Conservation (phyloP, 192 early-diverging fungal genomes). For the Entophlyctis helioformis region DNA sequence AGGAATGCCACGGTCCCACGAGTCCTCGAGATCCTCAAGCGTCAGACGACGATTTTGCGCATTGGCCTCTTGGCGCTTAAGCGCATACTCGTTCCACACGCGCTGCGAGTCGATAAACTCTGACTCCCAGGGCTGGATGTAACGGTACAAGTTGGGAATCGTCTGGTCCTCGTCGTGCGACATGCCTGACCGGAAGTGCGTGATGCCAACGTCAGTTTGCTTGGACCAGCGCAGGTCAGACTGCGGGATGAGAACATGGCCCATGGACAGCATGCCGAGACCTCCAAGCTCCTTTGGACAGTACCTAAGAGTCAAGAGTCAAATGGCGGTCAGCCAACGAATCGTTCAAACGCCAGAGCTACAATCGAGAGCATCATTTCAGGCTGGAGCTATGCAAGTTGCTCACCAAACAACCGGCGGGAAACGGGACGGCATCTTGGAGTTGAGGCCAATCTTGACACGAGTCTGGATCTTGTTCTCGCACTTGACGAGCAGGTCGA, state of each 20-base stretch:
- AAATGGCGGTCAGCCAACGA: too few relatives aligned
- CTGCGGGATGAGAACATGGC: constrained; percentile 95
- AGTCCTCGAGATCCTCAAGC: constrained; percentile 96
- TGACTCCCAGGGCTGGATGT: constrained; percentile 97
- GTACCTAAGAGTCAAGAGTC: constrained; percentile 26
- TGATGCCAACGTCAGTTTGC: constrained; percentile 92
- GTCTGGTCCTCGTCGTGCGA: constrained; percentile 92
- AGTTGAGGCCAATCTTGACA: constrained; percentile 98
- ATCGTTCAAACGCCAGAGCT: too few relatives aligned
- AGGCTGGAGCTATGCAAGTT: too few relatives aligned
- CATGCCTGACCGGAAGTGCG: constrained; percentile 98
- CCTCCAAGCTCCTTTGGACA: constrained; percentile 92
- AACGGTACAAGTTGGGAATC: constrained; percentile 95
- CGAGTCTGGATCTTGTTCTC: constrained; percentile 99
- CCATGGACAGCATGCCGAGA: constrained; percentile 98
- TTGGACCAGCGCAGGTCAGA: constrained; percentile 93
- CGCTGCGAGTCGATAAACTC: constrained; percentile 98
- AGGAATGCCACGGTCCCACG: constrained; percentile 97
- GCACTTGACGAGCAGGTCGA: constrained; percentile 93
- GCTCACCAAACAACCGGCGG: constrained; percentile 81
- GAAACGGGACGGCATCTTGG: constrained; percentile 96
- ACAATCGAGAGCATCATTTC: too few relatives aligned
- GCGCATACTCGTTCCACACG: constrained; percentile 97
- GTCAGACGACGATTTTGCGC: constrained; percentile 94
- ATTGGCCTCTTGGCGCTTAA: constrained; percentile 94